These are phyloP conservation scores for Collybia sordida DNA, from an alignment of 768 basidiomycete species.

Conservation along the genomic window DNA sequence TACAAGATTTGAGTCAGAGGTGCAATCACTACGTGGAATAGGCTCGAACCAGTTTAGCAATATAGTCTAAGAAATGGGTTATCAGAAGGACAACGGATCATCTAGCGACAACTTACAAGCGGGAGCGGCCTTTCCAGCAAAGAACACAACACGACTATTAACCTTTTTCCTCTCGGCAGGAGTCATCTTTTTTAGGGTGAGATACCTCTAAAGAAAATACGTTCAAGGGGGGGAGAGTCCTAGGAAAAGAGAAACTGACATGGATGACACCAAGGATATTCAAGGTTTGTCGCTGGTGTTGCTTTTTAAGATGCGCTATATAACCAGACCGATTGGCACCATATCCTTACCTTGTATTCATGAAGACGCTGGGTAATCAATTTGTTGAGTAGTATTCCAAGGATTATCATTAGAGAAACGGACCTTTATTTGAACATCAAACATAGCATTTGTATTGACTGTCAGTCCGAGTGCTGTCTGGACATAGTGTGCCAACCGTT, in stretches of 20 bases:
- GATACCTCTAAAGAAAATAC: slow-evolving; percentile 60
- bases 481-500: slow-evolving; percentile 77
- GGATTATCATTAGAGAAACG: slow-evolving; percentile 5
- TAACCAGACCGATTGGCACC: neutral
- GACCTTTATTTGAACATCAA: slow-evolving; percentile 90
- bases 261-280: slow-evolving; percentile 92
- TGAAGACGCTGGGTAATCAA: slow-evolving; percentile 68
- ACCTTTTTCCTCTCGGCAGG: slow-evolving; percentile 80
- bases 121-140: slow-evolving; percentile 96
- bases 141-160: slow-evolving; percentile 89
- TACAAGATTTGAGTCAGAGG: slow-evolving; percentile 20
- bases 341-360: slow-evolving; percentile 73
- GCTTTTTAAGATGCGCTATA: slow-evolving; percentile 3
- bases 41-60: slow-evolving; percentile 75
- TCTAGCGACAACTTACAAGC: slow-evolving; percentile 55
- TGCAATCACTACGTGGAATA: neutral
- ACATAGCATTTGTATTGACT: slow-evolving; percentile 77
- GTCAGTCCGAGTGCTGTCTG: slow-evolving; percentile 67
- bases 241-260: slow-evolving; percentile 38
- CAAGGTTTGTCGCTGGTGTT: slow-evolving; percentile 77
- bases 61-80: slow-evolving; percentile 57
- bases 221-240: neutral
- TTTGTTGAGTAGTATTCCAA: neutral
- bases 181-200: slow-evolving; percentile 75
- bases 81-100: neutral